Conservation (phyloP, 345 rosid genomes). For the Orychophragmus violaceus region DNA sequence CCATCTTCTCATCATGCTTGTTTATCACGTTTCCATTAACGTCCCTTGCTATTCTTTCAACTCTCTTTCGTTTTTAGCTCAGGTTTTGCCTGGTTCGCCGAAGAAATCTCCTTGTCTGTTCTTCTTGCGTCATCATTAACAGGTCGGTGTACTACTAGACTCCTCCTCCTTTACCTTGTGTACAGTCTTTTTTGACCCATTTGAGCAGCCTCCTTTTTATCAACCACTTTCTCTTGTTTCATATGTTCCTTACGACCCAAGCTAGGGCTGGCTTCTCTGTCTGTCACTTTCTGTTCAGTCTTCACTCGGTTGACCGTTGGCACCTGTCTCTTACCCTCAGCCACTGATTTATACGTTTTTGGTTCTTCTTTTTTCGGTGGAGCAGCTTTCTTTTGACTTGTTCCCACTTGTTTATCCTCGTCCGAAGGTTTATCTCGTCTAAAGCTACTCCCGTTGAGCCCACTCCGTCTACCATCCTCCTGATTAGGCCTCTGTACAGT, state of each 20-base stretch:
- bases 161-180: constrained; percentile 14
- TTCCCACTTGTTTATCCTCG: constrained; percentile 9
- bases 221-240: constrained; percentile 13
- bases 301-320: background rate
- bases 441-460: constrained; percentile 2
- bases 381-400: constrained; percentile 10
- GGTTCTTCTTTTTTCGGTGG: constrained; percentile 11
- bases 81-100: background rate
- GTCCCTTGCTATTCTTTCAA: background rate
- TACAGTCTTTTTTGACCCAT: background rate
- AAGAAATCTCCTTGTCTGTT: background rate
- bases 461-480: background rate
- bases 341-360: constrained; percentile 29
- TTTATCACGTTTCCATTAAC: background rate
- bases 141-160: background rate
- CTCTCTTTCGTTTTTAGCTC: constrained; percentile 5
- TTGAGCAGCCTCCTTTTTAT: constrained; percentile 15
- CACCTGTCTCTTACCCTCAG: constrained; percentile 19
- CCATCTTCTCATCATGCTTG: background rate
- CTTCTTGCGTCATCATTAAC: constrained; percentile 3
- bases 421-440: background rate
- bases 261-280: constrained; percentile 8
- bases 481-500: background rate
- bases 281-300: constrained; percentile 7
- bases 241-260: background rate